Evolutionary conservation across 495 filamentous ascomycete species (phyloP).

Genomic region (Penicillium egyptiacum): DNA sequence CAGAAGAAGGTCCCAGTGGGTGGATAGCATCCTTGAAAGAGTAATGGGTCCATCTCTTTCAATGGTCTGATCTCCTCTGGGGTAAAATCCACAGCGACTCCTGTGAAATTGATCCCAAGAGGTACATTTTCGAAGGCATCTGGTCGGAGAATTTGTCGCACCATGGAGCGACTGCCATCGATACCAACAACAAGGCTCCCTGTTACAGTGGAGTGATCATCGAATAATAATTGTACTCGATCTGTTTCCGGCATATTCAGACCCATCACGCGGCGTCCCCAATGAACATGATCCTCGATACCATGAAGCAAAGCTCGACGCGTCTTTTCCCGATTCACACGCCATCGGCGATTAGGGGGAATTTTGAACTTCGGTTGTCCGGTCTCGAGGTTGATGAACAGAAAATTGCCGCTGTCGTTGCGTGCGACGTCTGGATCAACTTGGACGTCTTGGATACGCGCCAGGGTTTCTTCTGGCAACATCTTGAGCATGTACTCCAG

Average conservation of each 20-base stretch:
- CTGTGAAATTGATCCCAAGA: slow-evolving; percentile 27
- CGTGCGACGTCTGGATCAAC: slow-evolving; percentile 44
- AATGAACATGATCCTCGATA: slow-evolving; percentile 31
- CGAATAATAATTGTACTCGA: slow-evolving; percentile 21
- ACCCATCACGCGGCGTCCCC: slow-evolving; percentile 20
- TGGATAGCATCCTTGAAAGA: slow-evolving; percentile 60
- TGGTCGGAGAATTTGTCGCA: slow-evolving; percentile 40
- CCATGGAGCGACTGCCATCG: slow-evolving; percentile 49
- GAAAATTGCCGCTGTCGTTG: slow-evolving; percentile 32
- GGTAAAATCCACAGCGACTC: slow-evolving; percentile 29
- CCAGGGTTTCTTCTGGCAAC: slow-evolving; percentile 46
- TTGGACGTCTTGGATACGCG: slow-evolving; percentile 46
- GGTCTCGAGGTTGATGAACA: slow-evolving; percentile 32
- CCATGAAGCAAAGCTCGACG: slow-evolving; percentile 23
- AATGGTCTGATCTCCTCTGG: slow-evolving; percentile 40
- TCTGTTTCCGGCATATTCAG: slow-evolving; percentile 5
- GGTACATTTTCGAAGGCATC: slow-evolving; percentile 25
- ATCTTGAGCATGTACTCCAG: slow-evolving; percentile 49
- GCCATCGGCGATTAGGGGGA: slow-evolving; percentile 28
- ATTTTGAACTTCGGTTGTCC: slow-evolving; percentile 31
- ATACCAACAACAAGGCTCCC: slow-evolving; percentile 44
- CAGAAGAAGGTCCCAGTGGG: slow-evolving; percentile 54
- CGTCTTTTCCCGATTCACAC: slow-evolving; percentile 31
- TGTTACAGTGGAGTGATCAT: slow-evolving; percentile 13
- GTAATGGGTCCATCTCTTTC: slow-evolving; percentile 53